A percentile compares a stretch with the other conserved stretches of the same genome.
phyloP scores from a whole-genome alignment of 345 rosid species.

The Iberis pinnata region DNA sequence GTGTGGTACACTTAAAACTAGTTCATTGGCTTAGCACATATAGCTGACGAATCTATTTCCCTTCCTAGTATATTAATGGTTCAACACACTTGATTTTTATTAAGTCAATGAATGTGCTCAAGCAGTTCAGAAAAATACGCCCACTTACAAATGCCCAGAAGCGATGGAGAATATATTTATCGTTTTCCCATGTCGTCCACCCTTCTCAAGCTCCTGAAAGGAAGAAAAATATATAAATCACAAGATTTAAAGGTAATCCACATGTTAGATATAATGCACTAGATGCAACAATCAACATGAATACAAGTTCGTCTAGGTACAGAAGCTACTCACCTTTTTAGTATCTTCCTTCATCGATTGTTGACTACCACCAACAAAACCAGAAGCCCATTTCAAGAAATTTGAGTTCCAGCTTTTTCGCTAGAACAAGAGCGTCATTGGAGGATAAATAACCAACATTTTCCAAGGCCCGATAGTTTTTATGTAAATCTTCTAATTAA shows the following conservation, averaged over 20 bases:
- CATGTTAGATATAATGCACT: conserved; percentile 9
- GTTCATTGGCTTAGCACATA: neutral
- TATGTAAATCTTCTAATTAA: conserved; percentile 8
- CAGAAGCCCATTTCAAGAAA: conserved; percentile 76
- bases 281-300: conserved; percentile 7
- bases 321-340: neutral
- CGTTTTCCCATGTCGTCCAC: conserved; percentile 69
- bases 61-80: conserved; percentile 15
- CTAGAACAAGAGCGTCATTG: conserved; percentile 12
- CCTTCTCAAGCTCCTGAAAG: conserved; percentile 52
- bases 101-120: conserved; percentile 15
- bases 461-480: conserved; percentile 2
- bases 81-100: conserved; percentile 1
- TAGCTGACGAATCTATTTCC: neutral
- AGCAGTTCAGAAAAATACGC: conserved; percentile 7
- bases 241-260: conserved; percentile 12
- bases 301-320: neutral
- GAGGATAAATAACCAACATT: conserved; percentile 16
- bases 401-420: conserved; percentile 89
- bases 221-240: conserved; percentile 16
- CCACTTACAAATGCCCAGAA: conserved; percentile 73
- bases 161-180: conserved; percentile 91
- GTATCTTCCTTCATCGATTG: neutral
- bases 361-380: neutral
- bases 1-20: conserved; percentile 5